Evolutionary conservation across 352 stramenopile species (phyloP).

Genomic region (Phytophthora boehmeriae): DNA sequence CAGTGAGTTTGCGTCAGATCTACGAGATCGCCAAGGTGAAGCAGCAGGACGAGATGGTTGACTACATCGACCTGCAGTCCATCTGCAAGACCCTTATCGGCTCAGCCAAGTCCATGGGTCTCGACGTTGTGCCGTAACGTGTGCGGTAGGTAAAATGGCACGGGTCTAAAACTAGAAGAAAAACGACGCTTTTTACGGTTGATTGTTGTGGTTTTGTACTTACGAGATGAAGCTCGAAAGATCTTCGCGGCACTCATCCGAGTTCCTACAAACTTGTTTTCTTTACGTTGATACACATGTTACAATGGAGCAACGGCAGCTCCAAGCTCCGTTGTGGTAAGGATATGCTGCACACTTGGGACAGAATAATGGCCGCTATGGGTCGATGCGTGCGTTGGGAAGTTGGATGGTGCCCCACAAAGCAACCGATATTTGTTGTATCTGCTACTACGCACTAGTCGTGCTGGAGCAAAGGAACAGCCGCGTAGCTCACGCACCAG

Average conservation of each 20-base stretch:
- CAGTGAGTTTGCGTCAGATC: conserved; percentile 94
- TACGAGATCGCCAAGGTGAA: conserved; percentile 99
- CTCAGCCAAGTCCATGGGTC: conserved; percentile 92
- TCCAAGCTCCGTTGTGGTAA: conserved; percentile 8
- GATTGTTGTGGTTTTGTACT: not conserved
- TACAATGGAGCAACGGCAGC: conserved; percentile 20
- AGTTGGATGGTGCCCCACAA: conserved; percentile 11
- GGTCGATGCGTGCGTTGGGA: conserved; percentile 12
- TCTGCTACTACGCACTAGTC: not conserved
- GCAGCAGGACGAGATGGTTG: conserved; percentile 93
- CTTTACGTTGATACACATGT: conserved; percentile 24
- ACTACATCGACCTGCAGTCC: conserved; percentile 91
- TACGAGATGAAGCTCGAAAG: conserved; percentile 14
- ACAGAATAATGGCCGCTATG: conserved; percentile 21
- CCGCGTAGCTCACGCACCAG: conserved; percentile 26
- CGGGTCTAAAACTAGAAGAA: too few relatives aligned
- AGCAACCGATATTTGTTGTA: too few relatives aligned
- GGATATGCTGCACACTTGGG: conserved; percentile 22
- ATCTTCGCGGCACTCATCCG: conserved; percentile 11
- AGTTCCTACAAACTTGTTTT: conserved; percentile 18
- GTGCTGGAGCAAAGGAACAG: conserved; percentile 27
- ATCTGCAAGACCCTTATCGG: conserved; percentile 95
- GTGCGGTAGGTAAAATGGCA: not conserved
- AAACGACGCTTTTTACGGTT: conserved; percentile 9
- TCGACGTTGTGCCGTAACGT: conserved; percentile 77